These are phyloP conservation scores for Fusarium sp. DNA, from an alignment of 2,329 filamentous ascomycete species.

Conservation along the genomic window DNA sequence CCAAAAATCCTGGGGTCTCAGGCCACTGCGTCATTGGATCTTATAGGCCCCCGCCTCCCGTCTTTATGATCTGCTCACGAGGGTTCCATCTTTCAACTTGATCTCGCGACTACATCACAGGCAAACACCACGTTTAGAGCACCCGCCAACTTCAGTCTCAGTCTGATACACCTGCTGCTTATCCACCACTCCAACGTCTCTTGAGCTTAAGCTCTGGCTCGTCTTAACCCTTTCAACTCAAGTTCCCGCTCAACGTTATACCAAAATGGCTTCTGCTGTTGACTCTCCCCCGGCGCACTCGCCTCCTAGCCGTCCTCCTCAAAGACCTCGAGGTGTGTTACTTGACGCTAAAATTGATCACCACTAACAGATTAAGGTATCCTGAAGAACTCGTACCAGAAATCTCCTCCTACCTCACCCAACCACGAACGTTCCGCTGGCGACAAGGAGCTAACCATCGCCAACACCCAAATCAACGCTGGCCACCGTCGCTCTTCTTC, in stretches of 20 bases:
- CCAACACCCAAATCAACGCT: constrained; percentile 95
- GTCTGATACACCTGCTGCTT: neutral
- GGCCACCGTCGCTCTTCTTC: constrained; percentile 87
- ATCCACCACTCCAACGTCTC: constrained; percentile 6
- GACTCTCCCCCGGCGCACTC: constrained; percentile 57
- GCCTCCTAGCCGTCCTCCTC: constrained; percentile 57
- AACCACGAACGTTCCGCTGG: constrained; percentile 61
- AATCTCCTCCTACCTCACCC: constrained; percentile 67
- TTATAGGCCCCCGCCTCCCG: constrained; percentile 33
- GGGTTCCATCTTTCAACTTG: constrained; percentile 39
- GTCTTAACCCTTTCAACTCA: constrained; percentile 35
- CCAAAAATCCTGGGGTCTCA: constrained; percentile 33
- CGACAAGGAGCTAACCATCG: constrained; percentile 90
- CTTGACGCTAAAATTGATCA: constrained; percentile 2
- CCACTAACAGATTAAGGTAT: constrained; percentile 74
- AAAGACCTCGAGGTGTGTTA: constrained; percentile 62
- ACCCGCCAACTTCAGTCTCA: neutral
- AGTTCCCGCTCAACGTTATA: constrained; percentile 23
- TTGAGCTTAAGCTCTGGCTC: constrained; percentile 23
- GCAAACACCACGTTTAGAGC: constrained; percentile 16
- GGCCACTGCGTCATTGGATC: constrained; percentile 46
- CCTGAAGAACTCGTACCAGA: constrained; percentile 87
- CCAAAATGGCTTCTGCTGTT: constrained; percentile 59
- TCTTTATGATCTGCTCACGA: constrained; percentile 44
- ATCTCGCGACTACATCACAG: constrained; percentile 44